A percentile compares a stretch with the other conserved stretches of the same genome.
phyloP scores from a whole-genome alignment of 2,329 filamentous ascomycete genomes.

The Fusarium sp. region DNA sequence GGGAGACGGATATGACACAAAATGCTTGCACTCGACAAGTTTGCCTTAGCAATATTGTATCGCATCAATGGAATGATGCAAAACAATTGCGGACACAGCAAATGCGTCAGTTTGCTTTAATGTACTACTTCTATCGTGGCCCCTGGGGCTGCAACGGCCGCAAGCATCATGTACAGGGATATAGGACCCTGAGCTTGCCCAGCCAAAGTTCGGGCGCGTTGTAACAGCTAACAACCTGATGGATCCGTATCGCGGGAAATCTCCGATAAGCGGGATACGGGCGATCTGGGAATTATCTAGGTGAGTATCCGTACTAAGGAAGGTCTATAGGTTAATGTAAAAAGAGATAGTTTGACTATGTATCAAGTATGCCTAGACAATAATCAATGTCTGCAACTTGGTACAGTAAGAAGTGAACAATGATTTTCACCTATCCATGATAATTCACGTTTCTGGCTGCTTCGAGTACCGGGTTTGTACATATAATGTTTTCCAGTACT shows the following conservation, averaged over 20 bases:
- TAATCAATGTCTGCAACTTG: neutral
- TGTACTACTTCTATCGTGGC: neutral
- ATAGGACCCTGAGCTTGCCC: conserved; percentile 24
- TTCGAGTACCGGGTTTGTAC: neutral
- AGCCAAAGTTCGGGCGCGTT: conserved; percentile 18
- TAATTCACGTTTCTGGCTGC: neutral
- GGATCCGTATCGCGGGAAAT: conserved; percentile 36
- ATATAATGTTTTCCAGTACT: neutral
- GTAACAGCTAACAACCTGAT: conserved; percentile 9
- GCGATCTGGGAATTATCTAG: conserved; percentile 13
- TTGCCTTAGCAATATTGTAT: conserved; percentile 1
- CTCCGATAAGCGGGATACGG: conserved; percentile 43
- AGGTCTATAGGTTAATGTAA: neutral
- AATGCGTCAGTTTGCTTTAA: neutral
- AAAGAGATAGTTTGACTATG: neutral
- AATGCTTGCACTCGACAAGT: conserved; percentile 11
- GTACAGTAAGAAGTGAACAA: no score
- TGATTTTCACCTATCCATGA: neutral
- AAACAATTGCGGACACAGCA: conserved; percentile 10
- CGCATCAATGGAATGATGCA: neutral
- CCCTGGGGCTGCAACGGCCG: neutral
- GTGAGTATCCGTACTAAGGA: neutral
- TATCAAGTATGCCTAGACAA: neutral
- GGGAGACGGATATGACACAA: neutral
- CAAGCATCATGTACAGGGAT: conserved; percentile 23